Evolutionary conservation across 2,329 filamentous ascomycete species (phyloP).

Genomic region (Cladosporium sp.): DNA sequence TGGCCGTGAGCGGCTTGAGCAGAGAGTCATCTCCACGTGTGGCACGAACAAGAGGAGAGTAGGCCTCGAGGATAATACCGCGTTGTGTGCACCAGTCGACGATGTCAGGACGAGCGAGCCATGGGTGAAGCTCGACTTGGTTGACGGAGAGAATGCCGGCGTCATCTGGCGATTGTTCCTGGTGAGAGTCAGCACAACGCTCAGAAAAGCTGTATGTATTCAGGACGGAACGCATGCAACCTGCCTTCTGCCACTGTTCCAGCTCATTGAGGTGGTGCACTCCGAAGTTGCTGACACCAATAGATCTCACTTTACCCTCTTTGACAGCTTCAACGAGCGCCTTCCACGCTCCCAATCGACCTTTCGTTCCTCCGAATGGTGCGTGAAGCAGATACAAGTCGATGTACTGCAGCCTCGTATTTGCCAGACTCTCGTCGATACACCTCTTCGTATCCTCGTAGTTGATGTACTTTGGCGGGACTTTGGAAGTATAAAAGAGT

Average conservation of each 20-base stretch:
- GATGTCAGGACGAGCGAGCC: slow-evolving; percentile 79
- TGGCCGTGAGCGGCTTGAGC: slow-evolving; percentile 54
- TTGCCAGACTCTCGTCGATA: slow-evolving; percentile 63
- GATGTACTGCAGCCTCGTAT: slow-evolving; percentile 55
- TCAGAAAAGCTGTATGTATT: not conserved
- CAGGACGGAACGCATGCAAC: not conserved
- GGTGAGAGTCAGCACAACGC: not conserved
- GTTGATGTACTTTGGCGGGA: slow-evolving; percentile 54
- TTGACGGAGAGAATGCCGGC: slow-evolving; percentile 77
- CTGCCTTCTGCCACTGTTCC: slow-evolving; percentile 53
- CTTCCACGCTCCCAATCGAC: slow-evolving; percentile 54
- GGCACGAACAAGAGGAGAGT: slow-evolving; percentile 48
- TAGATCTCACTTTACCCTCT: slow-evolving; percentile 54
- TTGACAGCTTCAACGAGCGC: slow-evolving; percentile 57
- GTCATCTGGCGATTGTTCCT: slow-evolving; percentile 51
- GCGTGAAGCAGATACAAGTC: slow-evolving; percentile 55
- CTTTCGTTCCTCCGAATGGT: slow-evolving; percentile 55
- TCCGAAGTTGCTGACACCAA: slow-evolving; percentile 59
- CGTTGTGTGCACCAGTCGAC: slow-evolving; percentile 70
- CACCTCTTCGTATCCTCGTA: slow-evolving; percentile 68
- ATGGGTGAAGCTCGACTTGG: slow-evolving; percentile 89
- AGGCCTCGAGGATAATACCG: slow-evolving; percentile 51
- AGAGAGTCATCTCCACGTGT: slow-evolving; percentile 56
- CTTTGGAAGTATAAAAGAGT: slow-evolving; percentile 66
- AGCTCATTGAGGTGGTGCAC: slow-evolving; percentile 59